phyloP scores from a whole-genome alignment of 2,329 filamentous ascomycete species.

The Drechslerella coelobrocha region DNA sequence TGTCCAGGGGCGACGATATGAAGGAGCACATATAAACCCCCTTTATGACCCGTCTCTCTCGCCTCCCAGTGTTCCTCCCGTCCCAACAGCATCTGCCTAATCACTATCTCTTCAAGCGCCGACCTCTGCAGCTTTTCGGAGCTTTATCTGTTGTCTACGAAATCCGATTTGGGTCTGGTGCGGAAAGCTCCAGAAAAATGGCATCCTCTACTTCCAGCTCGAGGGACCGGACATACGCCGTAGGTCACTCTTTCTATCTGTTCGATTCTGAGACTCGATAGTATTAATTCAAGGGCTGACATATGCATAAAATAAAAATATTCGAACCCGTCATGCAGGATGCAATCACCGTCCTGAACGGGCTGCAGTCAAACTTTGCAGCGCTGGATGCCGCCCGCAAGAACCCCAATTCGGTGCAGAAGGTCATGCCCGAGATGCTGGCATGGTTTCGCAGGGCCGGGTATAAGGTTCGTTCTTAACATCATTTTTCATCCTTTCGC shows the following conservation, averaged over 20 bases:
- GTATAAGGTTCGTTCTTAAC: slow-evolving; percentile 68
- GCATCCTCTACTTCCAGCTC: not conserved
- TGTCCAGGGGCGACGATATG: too few relatives aligned
- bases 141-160: not conserved
- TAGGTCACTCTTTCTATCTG: slow-evolving; percentile 1
- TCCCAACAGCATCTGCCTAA: too few relatives aligned
- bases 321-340: slow-evolving; percentile 60
- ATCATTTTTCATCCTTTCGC: slow-evolving; percentile 13
- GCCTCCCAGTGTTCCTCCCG: too few relatives aligned
- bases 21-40: too few relatives aligned
- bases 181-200: slow-evolving; percentile 15
- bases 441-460: slow-evolving; percentile 78
- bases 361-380: slow-evolving; percentile 79
- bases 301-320: not conserved
- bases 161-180: not conserved
- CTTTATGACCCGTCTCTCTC: too few relatives aligned
- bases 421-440: slow-evolving; percentile 80
- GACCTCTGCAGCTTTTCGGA: not conserved
- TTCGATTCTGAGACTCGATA: not conserved
- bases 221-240: slow-evolving; percentile 35
- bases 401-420: slow-evolving; percentile 75
- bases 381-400: slow-evolving; percentile 78
- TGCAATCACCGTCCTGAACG: slow-evolving; percentile 76
- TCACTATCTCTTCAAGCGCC: not conserved
- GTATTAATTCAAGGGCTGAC: not conserved